These are phyloP conservation scores for Kwoniella europaea DNA, from an alignment of 768 basidiomycete genomes.

Conservation along the genomic window DNA sequence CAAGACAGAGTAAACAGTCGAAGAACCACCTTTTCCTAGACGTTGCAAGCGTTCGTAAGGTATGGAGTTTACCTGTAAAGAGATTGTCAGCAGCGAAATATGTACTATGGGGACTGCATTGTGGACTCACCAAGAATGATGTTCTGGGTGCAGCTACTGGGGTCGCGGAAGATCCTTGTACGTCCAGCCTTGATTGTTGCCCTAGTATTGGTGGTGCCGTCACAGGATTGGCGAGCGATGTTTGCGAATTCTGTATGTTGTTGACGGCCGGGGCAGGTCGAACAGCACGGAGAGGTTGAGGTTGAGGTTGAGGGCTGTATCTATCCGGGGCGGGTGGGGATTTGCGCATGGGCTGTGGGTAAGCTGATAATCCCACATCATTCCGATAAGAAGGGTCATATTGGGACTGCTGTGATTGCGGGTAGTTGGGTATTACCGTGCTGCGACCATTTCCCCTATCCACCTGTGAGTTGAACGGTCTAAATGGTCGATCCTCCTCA, in stretches of 20 bases:
- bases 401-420: neutral
- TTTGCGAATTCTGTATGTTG: neutral
- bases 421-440: neutral
- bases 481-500: conserved; percentile 24
- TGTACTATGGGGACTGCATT: neutral
- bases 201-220: neutral
- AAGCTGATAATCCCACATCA: neutral
- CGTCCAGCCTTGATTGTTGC: conserved; percentile 6
- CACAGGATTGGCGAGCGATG: neutral
- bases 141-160: conserved; percentile 1
- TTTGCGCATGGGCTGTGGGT: neutral
- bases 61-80: conserved; percentile 72
- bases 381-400: neutral
- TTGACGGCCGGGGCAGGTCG: conserved; percentile 16
- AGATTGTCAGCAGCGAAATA: conserved; percentile 8
- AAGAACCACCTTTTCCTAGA: conserved; percentile 92
- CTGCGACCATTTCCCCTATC: too few species aligned
- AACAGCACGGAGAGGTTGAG: conserved; percentile 15
- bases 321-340: neutral
- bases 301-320: conserved; percentile 13
- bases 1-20: conserved; percentile 92
- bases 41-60: conserved; percentile 82
- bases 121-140: conserved; percentile 42
- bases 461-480: conserved; percentile 19
- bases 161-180: neutral